Conservation (phyloP, 2,329 filamentous ascomycete genomes). For the Colletotrichum cereale region DNA sequence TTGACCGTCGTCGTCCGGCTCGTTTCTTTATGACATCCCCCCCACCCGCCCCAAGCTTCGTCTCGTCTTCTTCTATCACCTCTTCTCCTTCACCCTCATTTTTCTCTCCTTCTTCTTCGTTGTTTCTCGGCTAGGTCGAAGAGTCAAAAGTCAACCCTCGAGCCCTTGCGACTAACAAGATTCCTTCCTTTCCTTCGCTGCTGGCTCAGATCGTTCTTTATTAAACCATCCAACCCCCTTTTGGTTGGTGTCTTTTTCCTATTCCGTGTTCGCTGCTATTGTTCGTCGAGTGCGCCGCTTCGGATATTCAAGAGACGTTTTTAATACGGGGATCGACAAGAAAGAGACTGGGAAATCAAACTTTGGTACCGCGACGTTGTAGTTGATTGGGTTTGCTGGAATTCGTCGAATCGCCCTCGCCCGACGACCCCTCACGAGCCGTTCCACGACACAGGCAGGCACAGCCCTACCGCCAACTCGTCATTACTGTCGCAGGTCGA, state of each 20-base stretch:
- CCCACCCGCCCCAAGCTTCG: slow-evolving; percentile 46
- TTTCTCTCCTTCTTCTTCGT: slow-evolving; percentile 49
- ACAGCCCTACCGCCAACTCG: slow-evolving; percentile 42
- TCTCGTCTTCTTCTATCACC: slow-evolving; percentile 42
- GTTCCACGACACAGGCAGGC: slow-evolving; percentile 38
- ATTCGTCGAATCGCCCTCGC: slow-evolving; percentile 11
- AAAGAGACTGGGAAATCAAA: slow-evolving; percentile 28
- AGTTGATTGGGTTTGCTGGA: slow-evolving; percentile 24
- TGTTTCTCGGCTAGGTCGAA: slow-evolving; percentile 59
- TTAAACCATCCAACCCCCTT: slow-evolving; percentile 38
- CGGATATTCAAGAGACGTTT: slow-evolving; percentile 31
- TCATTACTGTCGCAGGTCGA: slow-evolving; percentile 68
- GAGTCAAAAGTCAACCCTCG: slow-evolving; percentile 52
- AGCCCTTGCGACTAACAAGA: slow-evolving; percentile 51
- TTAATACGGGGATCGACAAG: slow-evolving; percentile 33
- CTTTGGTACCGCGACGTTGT: slow-evolving; percentile 12
- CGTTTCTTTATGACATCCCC: slow-evolving; percentile 56
- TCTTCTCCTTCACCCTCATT: slow-evolving; percentile 46
- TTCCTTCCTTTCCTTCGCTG: slow-evolving; percentile 61
- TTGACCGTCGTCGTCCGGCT: slow-evolving; percentile 22
- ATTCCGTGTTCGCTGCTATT: slow-evolving; percentile 46
- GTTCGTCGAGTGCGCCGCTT: slow-evolving; percentile 41
- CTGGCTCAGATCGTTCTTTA: slow-evolving; percentile 70
- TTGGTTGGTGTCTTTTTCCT: slow-evolving; percentile 42
- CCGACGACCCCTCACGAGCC: slow-evolving; percentile 15